These are phyloP conservation scores for Esteya vermicola DNA, from an alignment of 2,329 filamentous ascomycete genomes.

Conservation along the genomic window DNA sequence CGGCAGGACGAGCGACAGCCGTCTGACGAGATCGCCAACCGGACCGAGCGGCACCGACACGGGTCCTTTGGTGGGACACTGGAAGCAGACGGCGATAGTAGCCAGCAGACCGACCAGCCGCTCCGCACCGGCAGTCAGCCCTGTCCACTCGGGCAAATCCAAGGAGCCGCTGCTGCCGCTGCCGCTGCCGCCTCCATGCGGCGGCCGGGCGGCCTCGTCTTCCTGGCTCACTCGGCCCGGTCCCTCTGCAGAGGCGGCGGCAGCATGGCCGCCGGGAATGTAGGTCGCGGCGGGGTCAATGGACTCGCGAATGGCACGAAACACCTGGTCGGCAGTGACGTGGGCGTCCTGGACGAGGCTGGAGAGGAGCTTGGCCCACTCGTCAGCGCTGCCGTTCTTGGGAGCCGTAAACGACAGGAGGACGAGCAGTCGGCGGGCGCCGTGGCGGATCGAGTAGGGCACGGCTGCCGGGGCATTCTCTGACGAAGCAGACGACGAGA, in stretches of 20 bases:
- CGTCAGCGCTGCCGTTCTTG: constrained; percentile 61
- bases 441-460: constrained; percentile 36
- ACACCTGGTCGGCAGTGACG: constrained; percentile 57
- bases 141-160: constrained; percentile 55
- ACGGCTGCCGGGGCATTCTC: neutral
- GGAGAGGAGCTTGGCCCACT: constrained; percentile 60
- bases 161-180: constrained; percentile 28
- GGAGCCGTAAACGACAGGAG: constrained; percentile 68
- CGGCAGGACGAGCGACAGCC: constrained; percentile 53
- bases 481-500: constrained; percentile 26
- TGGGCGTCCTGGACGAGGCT: constrained; percentile 52
- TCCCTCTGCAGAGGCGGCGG: too few relatives aligned
- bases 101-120: constrained; percentile 52
- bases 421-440: constrained; percentile 51
- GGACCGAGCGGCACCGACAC: constrained; percentile 54
- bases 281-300: constrained; percentile 56
- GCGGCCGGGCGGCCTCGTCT: too few relatives aligned
- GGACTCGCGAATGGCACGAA: constrained; percentile 66
- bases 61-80: constrained; percentile 46
- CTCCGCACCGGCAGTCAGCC: constrained; percentile 59
- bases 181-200: constrained; percentile 24
- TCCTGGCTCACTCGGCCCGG: too few relatives aligned
- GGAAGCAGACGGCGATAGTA: constrained; percentile 49
- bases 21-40: constrained; percentile 53
- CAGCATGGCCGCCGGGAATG: constrained; percentile 18